Evolutionary conservation across 345 rosid species (phyloP).

Genomic region (Salix viminalis): DNA sequence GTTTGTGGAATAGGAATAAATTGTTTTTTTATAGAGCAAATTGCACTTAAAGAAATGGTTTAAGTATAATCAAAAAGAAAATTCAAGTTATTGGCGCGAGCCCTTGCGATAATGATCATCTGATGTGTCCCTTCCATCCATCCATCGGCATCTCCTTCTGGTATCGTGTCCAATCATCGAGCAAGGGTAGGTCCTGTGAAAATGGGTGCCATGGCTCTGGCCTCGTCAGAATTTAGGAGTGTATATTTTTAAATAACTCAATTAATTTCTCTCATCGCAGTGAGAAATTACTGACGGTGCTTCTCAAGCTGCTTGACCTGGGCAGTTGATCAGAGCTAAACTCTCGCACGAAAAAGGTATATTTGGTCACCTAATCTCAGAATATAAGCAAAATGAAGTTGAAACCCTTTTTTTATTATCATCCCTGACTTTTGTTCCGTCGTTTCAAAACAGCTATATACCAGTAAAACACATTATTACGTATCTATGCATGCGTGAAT

Average conservation of each 20-base stretch:
- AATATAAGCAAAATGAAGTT: neutral
- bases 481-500: neutral
- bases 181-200: slow-evolving; percentile 4
- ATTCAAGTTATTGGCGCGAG: slow-evolving; percentile 7
- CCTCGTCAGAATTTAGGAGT: neutral
- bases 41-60: neutral
- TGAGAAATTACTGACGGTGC: neutral
- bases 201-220: slow-evolving; percentile 3
- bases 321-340: neutral
- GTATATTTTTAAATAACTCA: neutral
- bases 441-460: neutral
- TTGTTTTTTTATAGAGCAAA: neutral
- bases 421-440: neutral
- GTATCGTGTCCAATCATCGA: slow-evolving; percentile 5
- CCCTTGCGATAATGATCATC: slow-evolving; percentile 25
- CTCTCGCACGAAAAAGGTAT: neutral
- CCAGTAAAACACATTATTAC: neutral
- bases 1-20: neutral
- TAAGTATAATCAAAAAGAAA: slow-evolving; percentile 16
- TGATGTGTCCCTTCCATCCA: slow-evolving; percentile 19
- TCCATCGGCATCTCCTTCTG: slow-evolving; percentile 9
- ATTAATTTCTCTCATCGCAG: neutral
- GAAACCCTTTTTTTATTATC: neutral
- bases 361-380: neutral
- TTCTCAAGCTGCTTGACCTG: neutral